Percentiles rank a stretch among this genome's conserved stretches.
Conservation (phyloP, 306 rosid genomes). For the Vachellia pachyceras region DNA sequence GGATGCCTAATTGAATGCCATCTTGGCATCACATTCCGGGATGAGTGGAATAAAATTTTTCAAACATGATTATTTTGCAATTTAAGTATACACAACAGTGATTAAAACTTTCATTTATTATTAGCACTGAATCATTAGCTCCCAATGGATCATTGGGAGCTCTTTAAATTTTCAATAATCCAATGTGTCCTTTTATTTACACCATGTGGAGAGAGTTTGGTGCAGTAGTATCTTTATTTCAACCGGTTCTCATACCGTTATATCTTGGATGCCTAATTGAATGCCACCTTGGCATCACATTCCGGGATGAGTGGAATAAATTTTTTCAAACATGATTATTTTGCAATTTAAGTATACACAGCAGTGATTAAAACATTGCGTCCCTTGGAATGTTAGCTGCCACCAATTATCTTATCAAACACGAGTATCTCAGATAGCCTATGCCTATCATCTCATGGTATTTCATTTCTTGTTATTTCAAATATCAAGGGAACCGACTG, state of each 20-base stretch:
- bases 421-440: neutral
- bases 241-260: neutral
- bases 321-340: neutral
- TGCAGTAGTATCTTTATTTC: neutral
- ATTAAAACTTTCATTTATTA: conserved; percentile 5
- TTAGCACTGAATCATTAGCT: conserved; percentile 14
- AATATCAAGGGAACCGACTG: neutral
- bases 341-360: neutral
- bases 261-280: neutral
- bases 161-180: neutral
- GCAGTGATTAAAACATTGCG: neutral
- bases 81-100: neutral
- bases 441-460: neutral
- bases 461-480: neutral
- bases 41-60: neutral
- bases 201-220: neutral
- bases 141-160: neutral
- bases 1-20: neutral
- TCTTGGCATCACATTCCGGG: neutral
- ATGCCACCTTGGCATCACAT: neutral
- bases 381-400: neutral
- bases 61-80: neutral
- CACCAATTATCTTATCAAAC: neutral
- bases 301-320: neutral
- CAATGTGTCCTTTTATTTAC: neutral